Conservation (phyloP, 2,329 filamentous ascomycete genomes). For the Elsinoe necatrix region DNA sequence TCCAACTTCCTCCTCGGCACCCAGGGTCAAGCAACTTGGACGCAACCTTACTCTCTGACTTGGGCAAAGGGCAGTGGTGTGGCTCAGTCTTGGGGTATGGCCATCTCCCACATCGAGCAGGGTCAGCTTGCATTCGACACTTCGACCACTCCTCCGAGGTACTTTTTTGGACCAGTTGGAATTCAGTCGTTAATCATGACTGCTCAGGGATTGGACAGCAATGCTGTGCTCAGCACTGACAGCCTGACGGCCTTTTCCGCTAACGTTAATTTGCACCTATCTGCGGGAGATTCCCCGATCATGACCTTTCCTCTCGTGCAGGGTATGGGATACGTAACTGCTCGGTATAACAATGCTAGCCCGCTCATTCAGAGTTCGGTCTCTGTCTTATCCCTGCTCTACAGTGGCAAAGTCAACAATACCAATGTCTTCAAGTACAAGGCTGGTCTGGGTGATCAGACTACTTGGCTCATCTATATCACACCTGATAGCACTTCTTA, state of each 20-base stretch:
- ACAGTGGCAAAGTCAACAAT: slow-evolving; percentile 46
- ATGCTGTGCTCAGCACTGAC: slow-evolving; percentile 45
- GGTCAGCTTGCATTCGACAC: slow-evolving; percentile 45
- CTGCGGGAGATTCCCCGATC: slow-evolving; percentile 44
- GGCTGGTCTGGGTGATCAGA: slow-evolving; percentile 61
- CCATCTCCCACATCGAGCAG: slow-evolving; percentile 64
- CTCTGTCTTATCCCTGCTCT: slow-evolving; percentile 59
- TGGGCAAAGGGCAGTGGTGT: slow-evolving; percentile 42
- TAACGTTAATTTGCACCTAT: slow-evolving; percentile 57
- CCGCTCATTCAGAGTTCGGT: slow-evolving; percentile 68
- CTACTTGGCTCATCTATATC: slow-evolving; percentile 71
- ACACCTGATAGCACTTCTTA: slow-evolving; percentile 48
- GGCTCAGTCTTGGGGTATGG: slow-evolving; percentile 67
- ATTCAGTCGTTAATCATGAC: slow-evolving; percentile 76
- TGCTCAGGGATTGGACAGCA: slow-evolving; percentile 61
- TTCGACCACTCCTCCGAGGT: slow-evolving; percentile 36
- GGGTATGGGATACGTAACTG: slow-evolving; percentile 83
- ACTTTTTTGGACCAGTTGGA: slow-evolving; percentile 72
- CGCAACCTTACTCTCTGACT: slow-evolving; percentile 50
- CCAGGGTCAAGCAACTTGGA: slow-evolving; percentile 62
- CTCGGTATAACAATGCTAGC: slow-evolving; percentile 56
- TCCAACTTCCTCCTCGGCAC: slow-evolving; percentile 69
- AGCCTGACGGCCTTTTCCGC: slow-evolving; percentile 49
- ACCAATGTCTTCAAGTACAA: slow-evolving; percentile 67
- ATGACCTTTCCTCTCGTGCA: slow-evolving; percentile 79